These are phyloP conservation scores for Ascochyta clinopodiicola DNA, from an alignment of 2,329 filamentous ascomycete genomes.

Conservation along the genomic window DNA sequence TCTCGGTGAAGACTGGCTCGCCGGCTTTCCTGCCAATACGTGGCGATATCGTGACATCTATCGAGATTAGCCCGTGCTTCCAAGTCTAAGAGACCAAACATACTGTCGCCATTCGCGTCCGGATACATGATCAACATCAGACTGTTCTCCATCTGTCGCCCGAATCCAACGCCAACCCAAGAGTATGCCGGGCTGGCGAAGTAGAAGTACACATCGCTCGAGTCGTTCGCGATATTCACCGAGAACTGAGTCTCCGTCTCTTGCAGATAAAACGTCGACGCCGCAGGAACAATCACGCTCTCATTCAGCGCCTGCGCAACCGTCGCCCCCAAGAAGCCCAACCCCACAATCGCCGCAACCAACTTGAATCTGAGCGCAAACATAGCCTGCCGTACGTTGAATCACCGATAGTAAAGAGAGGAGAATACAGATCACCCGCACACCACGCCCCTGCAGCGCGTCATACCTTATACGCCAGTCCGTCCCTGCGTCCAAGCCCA, in stretches of 20 bases:
- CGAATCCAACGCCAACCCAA: slow-evolving; percentile 56
- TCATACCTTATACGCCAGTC: slow-evolving; percentile 7
- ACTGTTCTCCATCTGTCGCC: slow-evolving; percentile 50
- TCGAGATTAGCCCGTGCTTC: background rate
- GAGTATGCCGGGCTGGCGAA: slow-evolving; percentile 47
- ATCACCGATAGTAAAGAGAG: too few relatives aligned
- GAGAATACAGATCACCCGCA: background rate
- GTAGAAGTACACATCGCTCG: slow-evolving; percentile 45
- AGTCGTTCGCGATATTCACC: slow-evolving; percentile 41
- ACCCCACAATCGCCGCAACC: background rate
- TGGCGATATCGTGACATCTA: slow-evolving; percentile 48
- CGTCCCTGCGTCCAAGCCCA: background rate
- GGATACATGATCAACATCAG: slow-evolving; percentile 56
- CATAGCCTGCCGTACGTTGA: background rate
- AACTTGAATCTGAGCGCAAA: background rate
- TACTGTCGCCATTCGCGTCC: slow-evolving; percentile 42
- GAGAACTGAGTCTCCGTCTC: slow-evolving; percentile 47
- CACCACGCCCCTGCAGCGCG: background rate
- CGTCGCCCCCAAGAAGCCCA: background rate
- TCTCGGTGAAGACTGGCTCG: slow-evolving; percentile 44
- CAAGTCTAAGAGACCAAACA: slow-evolving; percentile 2
- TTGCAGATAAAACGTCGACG: slow-evolving; percentile 41
- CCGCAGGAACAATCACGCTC: slow-evolving; percentile 18
- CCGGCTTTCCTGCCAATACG: slow-evolving; percentile 43
- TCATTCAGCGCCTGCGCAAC: slow-evolving; percentile 23